A percentile compares a stretch with the other conserved stretches of the same genome.
Evolutionary conservation across 225 moss, liverwort and hornwort species (phyloP).

Genomic region (Marchantia polymorpha): DNA sequence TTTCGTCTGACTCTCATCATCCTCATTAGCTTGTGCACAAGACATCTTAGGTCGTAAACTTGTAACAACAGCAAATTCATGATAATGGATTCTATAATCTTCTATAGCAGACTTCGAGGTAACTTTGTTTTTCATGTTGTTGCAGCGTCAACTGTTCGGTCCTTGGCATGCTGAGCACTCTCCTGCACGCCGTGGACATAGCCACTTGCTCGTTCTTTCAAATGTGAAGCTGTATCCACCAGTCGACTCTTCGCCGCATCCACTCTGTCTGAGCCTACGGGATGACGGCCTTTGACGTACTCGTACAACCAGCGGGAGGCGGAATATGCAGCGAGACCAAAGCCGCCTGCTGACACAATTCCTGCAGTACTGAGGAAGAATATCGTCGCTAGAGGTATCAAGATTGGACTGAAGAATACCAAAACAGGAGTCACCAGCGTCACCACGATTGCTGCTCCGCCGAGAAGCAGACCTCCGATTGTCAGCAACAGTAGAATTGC

Average conservation of each 20-base stretch:
- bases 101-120: no score
- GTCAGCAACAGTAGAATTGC: background rate
- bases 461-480: constrained; percentile 5
- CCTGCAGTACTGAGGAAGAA: constrained; percentile 40
- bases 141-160: background rate
- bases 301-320: constrained; percentile 55
- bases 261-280: constrained; percentile 65
- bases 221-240: constrained; percentile 14
- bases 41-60: no score
- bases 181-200: constrained; percentile 8
- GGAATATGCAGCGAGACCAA: constrained; percentile 35
- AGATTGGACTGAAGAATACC: constrained; percentile 63
- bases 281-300: constrained; percentile 64
- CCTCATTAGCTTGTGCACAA: no score
- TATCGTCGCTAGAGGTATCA: constrained; percentile 50
- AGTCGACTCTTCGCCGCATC: constrained; percentile 23
- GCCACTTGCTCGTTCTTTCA: constrained; percentile 23
- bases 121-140: background rate
- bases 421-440: constrained; percentile 53
- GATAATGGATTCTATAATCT: no score
- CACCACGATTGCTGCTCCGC: constrained; percentile 16
- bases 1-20: no score
- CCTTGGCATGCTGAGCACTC: constrained; percentile 12
- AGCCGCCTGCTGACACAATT: constrained; percentile 38
- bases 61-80: no score